Conservation (phyloP, 768 basidiomycete genomes). For the Naganishia friedmannii region DNA sequence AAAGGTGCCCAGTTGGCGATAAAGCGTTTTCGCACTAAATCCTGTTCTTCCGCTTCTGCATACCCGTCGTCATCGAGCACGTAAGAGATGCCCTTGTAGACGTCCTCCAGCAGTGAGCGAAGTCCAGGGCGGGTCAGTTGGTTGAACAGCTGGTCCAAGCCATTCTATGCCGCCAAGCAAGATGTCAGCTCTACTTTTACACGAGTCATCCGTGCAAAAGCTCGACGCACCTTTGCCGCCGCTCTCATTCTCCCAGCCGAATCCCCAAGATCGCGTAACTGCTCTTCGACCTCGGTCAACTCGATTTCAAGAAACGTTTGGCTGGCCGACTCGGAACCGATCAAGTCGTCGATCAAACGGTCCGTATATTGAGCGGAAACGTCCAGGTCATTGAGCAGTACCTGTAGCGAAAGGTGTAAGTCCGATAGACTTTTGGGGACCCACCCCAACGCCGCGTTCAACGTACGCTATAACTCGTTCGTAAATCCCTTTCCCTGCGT, state of each 20-base stretch:
- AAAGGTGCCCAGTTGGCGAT: conserved; percentile 80
- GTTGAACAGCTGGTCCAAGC: conserved; percentile 91
- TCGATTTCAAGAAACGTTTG: conserved; percentile 70
- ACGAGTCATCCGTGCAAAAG: neutral
- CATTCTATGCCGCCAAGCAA: conserved; percentile 57
- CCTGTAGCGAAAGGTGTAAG: neutral
- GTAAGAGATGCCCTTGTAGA: conserved; percentile 87
- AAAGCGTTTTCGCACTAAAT: conserved; percentile 84
- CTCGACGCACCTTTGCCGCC: conserved; percentile 64
- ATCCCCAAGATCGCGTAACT: conserved; percentile 41
- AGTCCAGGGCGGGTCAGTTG: conserved; percentile 85
- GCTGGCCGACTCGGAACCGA: conserved; percentile 51
- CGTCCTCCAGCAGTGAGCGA: conserved; percentile 75
- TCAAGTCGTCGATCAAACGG: conserved; percentile 68
- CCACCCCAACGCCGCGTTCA: no score
- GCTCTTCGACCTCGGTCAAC: conserved; percentile 57
- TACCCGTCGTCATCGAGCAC: conserved; percentile 85
- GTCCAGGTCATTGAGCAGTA: conserved; percentile 81
- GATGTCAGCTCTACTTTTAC: neutral
- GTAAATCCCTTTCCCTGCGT: conserved; percentile 68
- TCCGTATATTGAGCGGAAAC: conserved; percentile 85
- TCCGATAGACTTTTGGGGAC: neutral
- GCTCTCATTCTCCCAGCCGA: conserved; percentile 62
- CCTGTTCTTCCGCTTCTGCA: conserved; percentile 75
- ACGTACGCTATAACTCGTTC: conserved; percentile 77